These are phyloP conservation scores for Luffa aegyptiaca DNA, from an alignment of 306 rosid genomes.

Conservation along the genomic window DNA sequence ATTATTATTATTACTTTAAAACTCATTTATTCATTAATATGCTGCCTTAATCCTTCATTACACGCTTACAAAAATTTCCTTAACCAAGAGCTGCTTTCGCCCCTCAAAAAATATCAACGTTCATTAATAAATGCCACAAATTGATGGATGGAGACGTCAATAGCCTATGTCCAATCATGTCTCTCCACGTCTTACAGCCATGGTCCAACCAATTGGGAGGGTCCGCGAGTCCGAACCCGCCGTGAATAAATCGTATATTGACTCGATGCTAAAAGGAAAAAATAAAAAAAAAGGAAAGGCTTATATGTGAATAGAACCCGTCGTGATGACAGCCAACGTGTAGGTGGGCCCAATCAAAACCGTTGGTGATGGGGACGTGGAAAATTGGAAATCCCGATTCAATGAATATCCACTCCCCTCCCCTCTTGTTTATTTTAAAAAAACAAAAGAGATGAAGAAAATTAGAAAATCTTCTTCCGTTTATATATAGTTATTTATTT, in stretches of 20 bases:
- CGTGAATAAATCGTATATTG: not conserved
- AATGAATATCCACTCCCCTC: not conserved
- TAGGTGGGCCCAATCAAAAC: not conserved
- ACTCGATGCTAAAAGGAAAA: not conserved
- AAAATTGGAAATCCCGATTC: no score
- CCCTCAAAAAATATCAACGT: not conserved
- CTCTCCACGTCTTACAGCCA: not conserved
- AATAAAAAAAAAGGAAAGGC: not conserved
- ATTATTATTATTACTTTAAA: not conserved
- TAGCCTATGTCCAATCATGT: not conserved
- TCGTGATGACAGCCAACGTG: not conserved
- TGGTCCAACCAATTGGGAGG: not conserved
- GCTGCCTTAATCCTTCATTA: not conserved
- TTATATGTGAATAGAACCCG: not conserved
- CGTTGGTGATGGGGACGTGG: not conserved
- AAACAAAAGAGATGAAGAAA: no score
- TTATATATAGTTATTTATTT: no score
- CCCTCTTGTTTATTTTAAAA: not conserved
- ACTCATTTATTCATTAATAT: not conserved
- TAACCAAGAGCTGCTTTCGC: not conserved
- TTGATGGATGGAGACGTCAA: not conserved
- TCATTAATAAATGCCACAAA: not conserved
- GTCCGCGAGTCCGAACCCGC: not conserved
- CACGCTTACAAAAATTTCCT: not conserved
- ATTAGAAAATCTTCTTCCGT: not conserved